Base-by-base conservation (phyloP, 2,329 filamentous ascomycete species). In the Stachybotrys elegans region DNA sequence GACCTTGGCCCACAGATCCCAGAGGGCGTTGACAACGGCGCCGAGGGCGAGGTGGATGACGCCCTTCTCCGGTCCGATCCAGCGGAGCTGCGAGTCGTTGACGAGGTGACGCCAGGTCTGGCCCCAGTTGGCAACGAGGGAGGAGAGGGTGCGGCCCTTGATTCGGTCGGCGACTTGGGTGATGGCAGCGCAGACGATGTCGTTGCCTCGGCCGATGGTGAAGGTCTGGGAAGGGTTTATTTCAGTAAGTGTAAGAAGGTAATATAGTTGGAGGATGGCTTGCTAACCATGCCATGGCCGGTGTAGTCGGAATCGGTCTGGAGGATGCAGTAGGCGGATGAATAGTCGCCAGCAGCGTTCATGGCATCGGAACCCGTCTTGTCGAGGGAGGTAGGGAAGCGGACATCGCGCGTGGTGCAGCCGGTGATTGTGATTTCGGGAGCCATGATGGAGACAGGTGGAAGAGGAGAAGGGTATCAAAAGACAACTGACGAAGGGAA, bases 341-440 rank as follows among this genome's bases (percentile, higher is more conserved):
- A 95, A 70, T 95, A 95, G 68, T 95, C 89, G 49, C 89, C 87
- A 3, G 90, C 89, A 4, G 88, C 86, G 61, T 96, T 95, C 91
- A 95, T 96, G 59, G 89, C 91, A 78, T 96, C 91, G 8, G 88
- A 94, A 57, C 90, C 90, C n/a, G 89, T 95, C 72, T 92, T 93
- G 69, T 95, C 89, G 48, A 96, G 81, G 32, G 90, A 95, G n/a
- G 90, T 96, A 65, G 85, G 85, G 63, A 89, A 89, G 55, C 85
- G 81, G 62, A 89, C 83, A 70, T 89, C 85, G 60, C 83, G 76
- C 47, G 83, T 86, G 52, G 70, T 72, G 73, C 81, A 88, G 50
- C 82, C 79, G 43, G 83, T 88, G 60, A 89, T 87, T 46, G 80
- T 87, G 57, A 88, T 73, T 55, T 83, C 78, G 40, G 67, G 36